A percentile compares a stretch with the other conserved stretches of the same genome.
phyloP scores from a whole-genome alignment of 805 yeast species.

The Starmera quercuum region DNA sequence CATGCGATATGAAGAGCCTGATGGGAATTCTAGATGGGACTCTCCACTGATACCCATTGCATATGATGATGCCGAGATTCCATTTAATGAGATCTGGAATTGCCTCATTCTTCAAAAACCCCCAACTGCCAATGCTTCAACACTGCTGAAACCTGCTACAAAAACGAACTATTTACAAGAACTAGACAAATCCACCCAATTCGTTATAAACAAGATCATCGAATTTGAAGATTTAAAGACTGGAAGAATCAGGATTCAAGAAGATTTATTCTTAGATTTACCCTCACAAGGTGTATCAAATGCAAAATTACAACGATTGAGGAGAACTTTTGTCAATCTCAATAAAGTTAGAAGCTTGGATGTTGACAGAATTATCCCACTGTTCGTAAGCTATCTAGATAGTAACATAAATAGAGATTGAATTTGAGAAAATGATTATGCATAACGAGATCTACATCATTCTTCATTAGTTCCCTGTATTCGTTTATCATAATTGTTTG shows the following conservation, averaged over 20 bases:
- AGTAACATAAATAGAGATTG: conserved; percentile 33
- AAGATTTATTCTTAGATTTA: conserved; percentile 43
- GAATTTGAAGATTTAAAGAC: conserved; percentile 50
- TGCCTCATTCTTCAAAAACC: conserved; percentile 46
- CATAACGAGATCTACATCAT: background rate
- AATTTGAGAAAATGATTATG: background rate
- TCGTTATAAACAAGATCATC: conserved; percentile 52
- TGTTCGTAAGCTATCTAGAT: conserved; percentile 74
- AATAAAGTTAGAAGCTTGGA: conserved; percentile 77
- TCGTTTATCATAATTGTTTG: background rate
- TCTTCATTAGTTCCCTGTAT: background rate
- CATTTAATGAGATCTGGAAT: conserved; percentile 62
- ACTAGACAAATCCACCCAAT: conserved; percentile 64
- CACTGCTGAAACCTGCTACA: conserved; percentile 72
- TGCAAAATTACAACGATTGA: conserved; percentile 74
- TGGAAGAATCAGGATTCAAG: conserved; percentile 31
- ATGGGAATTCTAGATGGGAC: conserved; percentile 84
- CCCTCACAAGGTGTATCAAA: conserved; percentile 57
- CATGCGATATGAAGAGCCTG: conserved; percentile 92
- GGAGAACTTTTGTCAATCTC: conserved; percentile 76
- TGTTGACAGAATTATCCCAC: conserved; percentile 52
- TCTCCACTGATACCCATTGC: conserved; percentile 75
- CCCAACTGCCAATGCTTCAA: conserved; percentile 78
- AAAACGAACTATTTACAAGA: conserved; percentile 71
- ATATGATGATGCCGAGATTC: conserved; percentile 43